Percentiles rank a stretch among this genome's conserved stretches.
phyloP scores from a whole-genome alignment of 768 basidiomycete species.

The Gyrodon lividus region DNA sequence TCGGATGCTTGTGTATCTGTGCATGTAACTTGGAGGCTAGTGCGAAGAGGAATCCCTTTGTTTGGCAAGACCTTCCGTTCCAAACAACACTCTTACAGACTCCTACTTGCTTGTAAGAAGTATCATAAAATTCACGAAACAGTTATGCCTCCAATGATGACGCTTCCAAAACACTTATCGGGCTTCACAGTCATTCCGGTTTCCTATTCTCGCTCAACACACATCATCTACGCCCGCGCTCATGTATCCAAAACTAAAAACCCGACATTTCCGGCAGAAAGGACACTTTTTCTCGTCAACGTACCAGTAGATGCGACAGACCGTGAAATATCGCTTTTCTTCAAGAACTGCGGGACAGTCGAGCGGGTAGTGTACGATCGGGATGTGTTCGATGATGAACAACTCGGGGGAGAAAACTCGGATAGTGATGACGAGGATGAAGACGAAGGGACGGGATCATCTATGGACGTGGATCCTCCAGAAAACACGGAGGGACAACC shows the following conservation, averaged over 20 bases:
- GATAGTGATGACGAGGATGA: conserved; percentile 33
- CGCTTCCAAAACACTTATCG: conserved; percentile 24
- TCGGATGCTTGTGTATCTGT: too few relatives aligned
- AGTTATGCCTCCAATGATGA: not conserved
- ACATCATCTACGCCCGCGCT: conserved; percentile 75
- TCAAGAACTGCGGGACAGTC: conserved; percentile 73
- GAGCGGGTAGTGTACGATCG: conserved; percentile 71
- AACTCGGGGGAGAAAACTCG: conserved; percentile 8
- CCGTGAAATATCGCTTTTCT: conserved; percentile 73
- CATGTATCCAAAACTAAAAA: conserved; percentile 52
- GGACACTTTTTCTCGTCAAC: conserved; percentile 88
- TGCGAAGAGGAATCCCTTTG: not conserved
- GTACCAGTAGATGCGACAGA: conserved; percentile 87
- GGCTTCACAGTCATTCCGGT: conserved; percentile 40
- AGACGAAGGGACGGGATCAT: not conserved
- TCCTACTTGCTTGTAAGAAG: too few relatives aligned
- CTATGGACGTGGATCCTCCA: conserved; percentile 6
- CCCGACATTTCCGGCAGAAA: conserved; percentile 44
- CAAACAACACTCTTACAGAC: conserved; percentile 6
- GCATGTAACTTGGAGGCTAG: too few relatives aligned
- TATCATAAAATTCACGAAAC: too few relatives aligned
- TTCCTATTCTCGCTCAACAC: conserved; percentile 44
- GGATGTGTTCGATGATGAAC: conserved; percentile 31
- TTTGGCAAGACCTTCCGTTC: conserved; percentile 9
- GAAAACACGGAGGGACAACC: conserved; percentile 17